Evolutionary conservation across 83 land plant species (phyloP).

Genomic region (Diphasiastrum complanatum): DNA sequence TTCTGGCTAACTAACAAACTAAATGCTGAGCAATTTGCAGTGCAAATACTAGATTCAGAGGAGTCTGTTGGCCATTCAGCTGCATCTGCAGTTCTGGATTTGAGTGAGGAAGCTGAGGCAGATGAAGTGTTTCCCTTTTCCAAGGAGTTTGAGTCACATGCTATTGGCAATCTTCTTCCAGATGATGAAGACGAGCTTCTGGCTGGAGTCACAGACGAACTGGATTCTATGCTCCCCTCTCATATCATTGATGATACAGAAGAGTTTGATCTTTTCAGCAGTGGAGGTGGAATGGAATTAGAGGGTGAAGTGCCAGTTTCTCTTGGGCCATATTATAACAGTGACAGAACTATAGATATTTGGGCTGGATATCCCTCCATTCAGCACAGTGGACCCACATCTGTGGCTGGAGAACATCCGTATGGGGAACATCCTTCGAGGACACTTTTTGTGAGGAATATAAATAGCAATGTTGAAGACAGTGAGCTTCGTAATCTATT

Average conservation of each 20-base stretch:
- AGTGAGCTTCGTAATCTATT: neutral
- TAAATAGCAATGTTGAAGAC: conserved; percentile 16
- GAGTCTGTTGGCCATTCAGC: neutral
- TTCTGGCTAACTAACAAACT: no score
- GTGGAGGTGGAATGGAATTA: conserved; percentile 11
- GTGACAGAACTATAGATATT: neutral
- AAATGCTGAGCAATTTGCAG: no score
- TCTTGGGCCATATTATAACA: neutral
- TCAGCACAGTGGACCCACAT: neutral
- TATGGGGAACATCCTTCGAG: no score
- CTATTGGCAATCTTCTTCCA: conserved; percentile 14
- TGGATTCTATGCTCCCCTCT: neutral
- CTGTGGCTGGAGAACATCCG: no score
- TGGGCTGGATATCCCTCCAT: neutral
- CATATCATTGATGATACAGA: neutral
- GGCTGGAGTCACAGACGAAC: neutral
- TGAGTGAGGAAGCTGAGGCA: neutral
- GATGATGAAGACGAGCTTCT: conserved; percentile 16
- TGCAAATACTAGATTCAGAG: neutral
- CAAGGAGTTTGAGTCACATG: conserved; percentile 7
- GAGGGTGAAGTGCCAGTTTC: neutral
- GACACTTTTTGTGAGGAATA: no score
- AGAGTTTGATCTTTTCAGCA: conserved; percentile 6
- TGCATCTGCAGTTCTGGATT: neutral
- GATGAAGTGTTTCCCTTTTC: conserved; percentile 2